A percentile compares a stretch with the other conserved stretches of the same genome.
phyloP scores from a whole-genome alignment of 1,284 basidiomycete genomes.

The Ganoderma sinense region DNA sequence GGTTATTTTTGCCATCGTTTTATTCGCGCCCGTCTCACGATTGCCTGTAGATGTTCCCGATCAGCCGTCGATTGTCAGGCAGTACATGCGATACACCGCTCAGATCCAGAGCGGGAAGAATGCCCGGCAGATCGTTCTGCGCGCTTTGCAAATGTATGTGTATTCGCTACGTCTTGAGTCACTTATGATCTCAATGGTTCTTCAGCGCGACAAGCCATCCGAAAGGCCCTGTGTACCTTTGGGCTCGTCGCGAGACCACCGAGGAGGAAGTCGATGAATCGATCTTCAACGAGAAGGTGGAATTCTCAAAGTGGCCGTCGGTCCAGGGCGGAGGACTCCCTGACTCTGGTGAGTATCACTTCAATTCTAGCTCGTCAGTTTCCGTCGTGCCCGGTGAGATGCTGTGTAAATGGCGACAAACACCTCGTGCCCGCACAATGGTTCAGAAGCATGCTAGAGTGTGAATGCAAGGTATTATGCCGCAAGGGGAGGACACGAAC shows the following conservation, averaged over 20 bases:
- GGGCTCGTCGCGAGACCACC: slow-evolving; percentile 74
- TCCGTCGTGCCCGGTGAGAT: no score
- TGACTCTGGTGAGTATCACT: slow-evolving; percentile 45
- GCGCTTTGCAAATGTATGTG: slow-evolving; percentile 67
- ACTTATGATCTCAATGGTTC: neutral
- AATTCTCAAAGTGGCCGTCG: slow-evolving; percentile 55
- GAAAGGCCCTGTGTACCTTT: slow-evolving; percentile 76
- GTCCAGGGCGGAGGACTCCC: slow-evolving; percentile 59
- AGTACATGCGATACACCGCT: slow-evolving; percentile 46
- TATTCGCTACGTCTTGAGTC: neutral
- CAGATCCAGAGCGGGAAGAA: slow-evolving; percentile 65
- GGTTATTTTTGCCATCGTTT: slow-evolving; percentile 43
- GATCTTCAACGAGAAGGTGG: slow-evolving; percentile 40
- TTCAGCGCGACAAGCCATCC: slow-evolving; percentile 68
- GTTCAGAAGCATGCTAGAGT: no score
- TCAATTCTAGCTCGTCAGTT: no score
- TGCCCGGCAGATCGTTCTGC: slow-evolving; percentile 55
- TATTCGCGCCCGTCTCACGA: neutral
- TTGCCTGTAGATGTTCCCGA: neutral
- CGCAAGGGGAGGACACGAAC: no score
- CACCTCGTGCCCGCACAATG: no score
- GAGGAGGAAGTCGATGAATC: slow-evolving; percentile 64
- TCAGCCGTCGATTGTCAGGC: neutral
- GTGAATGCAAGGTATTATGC: no score
- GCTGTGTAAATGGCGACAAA: no score